Evolutionary conservation across 2,329 filamentous ascomycete genomes (phyloP).

Genomic region (Verticillium isaacii): DNA sequence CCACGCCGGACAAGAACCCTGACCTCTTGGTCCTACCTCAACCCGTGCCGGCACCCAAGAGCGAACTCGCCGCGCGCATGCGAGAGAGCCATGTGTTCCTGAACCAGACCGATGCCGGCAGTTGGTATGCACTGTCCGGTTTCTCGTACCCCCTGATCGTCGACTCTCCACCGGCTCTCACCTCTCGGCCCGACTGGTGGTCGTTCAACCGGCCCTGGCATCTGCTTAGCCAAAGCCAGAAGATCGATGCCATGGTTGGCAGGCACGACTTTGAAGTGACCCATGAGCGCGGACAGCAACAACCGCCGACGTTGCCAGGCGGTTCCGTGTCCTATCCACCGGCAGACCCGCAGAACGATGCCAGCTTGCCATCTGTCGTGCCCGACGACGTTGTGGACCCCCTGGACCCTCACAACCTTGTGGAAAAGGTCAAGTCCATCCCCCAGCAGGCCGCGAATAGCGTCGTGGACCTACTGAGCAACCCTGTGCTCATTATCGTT

Average conservation of each 20-base stretch:
- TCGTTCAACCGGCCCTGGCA: slow-evolving; percentile 36
- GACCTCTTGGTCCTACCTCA: slow-evolving; percentile 84
- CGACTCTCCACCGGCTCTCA: slow-evolving; percentile 49
- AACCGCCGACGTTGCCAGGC: slow-evolving; percentile 32
- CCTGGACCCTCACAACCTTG: slow-evolving; percentile 34
- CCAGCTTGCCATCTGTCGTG: slow-evolving; percentile 21
- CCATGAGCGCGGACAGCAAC: slow-evolving; percentile 23
- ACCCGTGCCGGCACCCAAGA: slow-evolving; percentile 59
- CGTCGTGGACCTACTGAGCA: slow-evolving; percentile 50
- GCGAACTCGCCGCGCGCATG: slow-evolving; percentile 44
- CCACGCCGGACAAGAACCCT: slow-evolving; percentile 58
- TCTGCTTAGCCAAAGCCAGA: slow-evolving; percentile 36
- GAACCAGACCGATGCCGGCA: slow-evolving; percentile 79
- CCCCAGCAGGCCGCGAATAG: slow-evolving; percentile 45
- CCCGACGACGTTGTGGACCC: slow-evolving; percentile 13
- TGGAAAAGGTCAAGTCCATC: slow-evolving; percentile 45
- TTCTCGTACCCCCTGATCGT: slow-evolving; percentile 80
- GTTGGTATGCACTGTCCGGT: slow-evolving; percentile 93
- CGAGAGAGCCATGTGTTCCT: slow-evolving; percentile 70
- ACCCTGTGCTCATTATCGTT: slow-evolving; percentile 46
- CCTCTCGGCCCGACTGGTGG: slow-evolving; percentile 42
- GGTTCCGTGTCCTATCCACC: slow-evolving; percentile 21
- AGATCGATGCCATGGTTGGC: slow-evolving; percentile 63
- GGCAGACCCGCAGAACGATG: slow-evolving; percentile 27
- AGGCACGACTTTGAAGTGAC: slow-evolving; percentile 57